These are phyloP conservation scores for Fusarium oxysporum DNA, from an alignment of 2,329 filamentous ascomycete genomes.

Conservation along the genomic window DNA sequence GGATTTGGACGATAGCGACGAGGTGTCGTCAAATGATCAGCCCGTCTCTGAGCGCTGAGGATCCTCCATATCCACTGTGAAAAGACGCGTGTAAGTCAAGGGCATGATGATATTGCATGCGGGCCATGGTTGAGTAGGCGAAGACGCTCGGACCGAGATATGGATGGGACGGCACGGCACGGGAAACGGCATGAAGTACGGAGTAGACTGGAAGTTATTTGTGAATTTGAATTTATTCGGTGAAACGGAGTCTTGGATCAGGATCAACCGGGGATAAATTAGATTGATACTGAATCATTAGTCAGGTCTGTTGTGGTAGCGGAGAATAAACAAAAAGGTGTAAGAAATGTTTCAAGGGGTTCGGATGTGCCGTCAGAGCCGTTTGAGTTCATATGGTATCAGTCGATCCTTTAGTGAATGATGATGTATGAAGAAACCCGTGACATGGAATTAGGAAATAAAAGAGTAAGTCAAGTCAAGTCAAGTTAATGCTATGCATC, in stretches of 20 bases:
- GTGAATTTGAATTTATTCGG: neutral
- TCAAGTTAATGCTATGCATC: neutral
- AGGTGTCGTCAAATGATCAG: neutral
- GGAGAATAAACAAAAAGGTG: conserved; percentile 4
- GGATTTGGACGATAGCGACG: neutral
- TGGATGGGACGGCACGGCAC: conserved; percentile 26
- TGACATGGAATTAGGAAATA: neutral
- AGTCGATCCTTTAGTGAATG: conserved; percentile 8
- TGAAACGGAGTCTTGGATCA: neutral
- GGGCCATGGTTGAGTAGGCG: neutral
- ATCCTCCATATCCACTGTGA: neutral
- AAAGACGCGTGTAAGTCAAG: conserved; percentile 19
- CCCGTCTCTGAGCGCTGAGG: neutral
- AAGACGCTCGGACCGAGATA: conserved; percentile 10
- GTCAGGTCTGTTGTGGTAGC: neutral
- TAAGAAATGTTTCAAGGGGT: conserved; percentile 14
- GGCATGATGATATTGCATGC: neutral
- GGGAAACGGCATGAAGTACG: conserved; percentile 11
- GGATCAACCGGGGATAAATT: neutral
- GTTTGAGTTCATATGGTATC: conserved; percentile 7
- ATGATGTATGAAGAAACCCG: neutral
- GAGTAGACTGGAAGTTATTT: neutral
- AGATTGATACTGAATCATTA: neutral
- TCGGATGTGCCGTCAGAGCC: conserved; percentile 35
- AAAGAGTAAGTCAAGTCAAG: neutral